phyloP scores from a whole-genome alignment of 2,329 filamentous ascomycete genomes.

The Pseudohalonectria lignicola region DNA sequence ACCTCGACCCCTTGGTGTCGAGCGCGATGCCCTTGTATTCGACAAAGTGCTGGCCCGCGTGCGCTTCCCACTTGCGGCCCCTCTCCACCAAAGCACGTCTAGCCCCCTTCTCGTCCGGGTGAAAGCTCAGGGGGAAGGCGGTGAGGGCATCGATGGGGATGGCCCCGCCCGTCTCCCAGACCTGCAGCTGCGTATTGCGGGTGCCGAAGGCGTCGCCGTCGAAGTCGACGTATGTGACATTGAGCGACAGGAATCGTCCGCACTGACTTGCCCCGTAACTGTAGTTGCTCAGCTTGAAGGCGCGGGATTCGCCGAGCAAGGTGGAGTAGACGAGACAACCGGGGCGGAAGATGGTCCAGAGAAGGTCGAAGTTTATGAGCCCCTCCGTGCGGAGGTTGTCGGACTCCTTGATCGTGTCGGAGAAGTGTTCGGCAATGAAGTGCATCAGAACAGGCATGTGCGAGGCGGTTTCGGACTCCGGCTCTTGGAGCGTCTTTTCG shows the following conservation, averaged over 20 bases:
- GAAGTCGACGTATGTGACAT: conserved; percentile 34
- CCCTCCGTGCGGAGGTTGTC: conserved; percentile 13
- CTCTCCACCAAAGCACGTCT: conserved; percentile 13
- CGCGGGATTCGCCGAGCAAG: conserved; percentile 2
- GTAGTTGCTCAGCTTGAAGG: background rate
- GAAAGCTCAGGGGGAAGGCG: conserved; percentile 31
- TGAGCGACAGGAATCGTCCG: conserved; percentile 2
- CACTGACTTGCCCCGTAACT: conserved; percentile 23
- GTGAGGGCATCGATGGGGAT: conserved; percentile 29
- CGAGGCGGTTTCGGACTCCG: conserved; percentile 12
- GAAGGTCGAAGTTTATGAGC: conserved; percentile 28
- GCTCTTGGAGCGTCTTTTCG: conserved; percentile 7
- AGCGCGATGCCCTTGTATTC: conserved; percentile 21
- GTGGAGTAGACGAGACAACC: conserved; percentile 26
- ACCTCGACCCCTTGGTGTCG: conserved; percentile 6
- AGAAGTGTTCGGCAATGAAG: conserved; percentile 18
- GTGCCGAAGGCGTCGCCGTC: conserved; percentile 35
- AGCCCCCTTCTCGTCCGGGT: conserved; percentile 14
- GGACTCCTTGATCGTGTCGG: conserved; percentile 13
- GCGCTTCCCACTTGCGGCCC: conserved; percentile 22
- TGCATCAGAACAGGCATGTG: conserved; percentile 14
- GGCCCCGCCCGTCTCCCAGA: conserved; percentile 21
- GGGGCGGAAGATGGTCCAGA: conserved; percentile 43
- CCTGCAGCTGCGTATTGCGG: conserved; percentile 18
- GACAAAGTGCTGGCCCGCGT: conserved; percentile 20